phyloP scores from a whole-genome alignment of 495 filamentous ascomycete genomes.

The Penicillium pancosmium region DNA sequence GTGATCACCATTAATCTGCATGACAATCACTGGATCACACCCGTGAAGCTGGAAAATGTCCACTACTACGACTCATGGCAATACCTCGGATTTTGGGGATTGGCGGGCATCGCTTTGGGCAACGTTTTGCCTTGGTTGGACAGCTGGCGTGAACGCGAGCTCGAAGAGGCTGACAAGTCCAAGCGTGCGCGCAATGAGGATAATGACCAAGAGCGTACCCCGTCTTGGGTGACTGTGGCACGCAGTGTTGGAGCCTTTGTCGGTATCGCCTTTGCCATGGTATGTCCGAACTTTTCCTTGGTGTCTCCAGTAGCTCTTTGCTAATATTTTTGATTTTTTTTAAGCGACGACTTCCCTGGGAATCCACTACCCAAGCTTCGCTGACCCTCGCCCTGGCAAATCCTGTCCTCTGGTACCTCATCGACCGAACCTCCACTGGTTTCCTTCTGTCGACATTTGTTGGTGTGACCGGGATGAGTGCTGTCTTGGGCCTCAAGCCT shows the following conservation, averaged over 20 bases:
- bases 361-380: conserved; percentile 91
- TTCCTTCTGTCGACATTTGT: conserved; percentile 74
- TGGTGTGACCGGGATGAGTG: conserved; percentile 70
- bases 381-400: conserved; percentile 89
- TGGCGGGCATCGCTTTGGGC: conserved; percentile 75
- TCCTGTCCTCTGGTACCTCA: conserved; percentile 92
- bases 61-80: conserved; percentile 61
- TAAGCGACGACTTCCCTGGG: conserved; percentile 85
- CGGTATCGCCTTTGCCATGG: conserved; percentile 95
- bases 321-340: conserved; percentile 16
- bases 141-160: conserved; percentile 53
- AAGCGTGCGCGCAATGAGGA: conserved; percentile 30
- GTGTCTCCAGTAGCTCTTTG: neutral
- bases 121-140: conserved; percentile 86
- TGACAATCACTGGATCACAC: conserved; percentile 64
- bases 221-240: conserved; percentile 81
- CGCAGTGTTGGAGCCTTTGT: conserved; percentile 91
- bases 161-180: conserved; percentile 21
- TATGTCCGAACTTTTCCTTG: conserved; percentile 44
- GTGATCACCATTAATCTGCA: conserved; percentile 82
- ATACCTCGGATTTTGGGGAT: conserved; percentile 80
- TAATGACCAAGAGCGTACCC: conserved; percentile 37
- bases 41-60: conserved; percentile 62
- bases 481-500: conserved; percentile 73
- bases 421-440: conserved; percentile 86